A percentile compares a stretch with the other conserved stretches of the same genome.
Evolutionary conservation across 495 filamentous ascomycete genomes (phyloP).

Genomic region (Penicillium ucsense): DNA sequence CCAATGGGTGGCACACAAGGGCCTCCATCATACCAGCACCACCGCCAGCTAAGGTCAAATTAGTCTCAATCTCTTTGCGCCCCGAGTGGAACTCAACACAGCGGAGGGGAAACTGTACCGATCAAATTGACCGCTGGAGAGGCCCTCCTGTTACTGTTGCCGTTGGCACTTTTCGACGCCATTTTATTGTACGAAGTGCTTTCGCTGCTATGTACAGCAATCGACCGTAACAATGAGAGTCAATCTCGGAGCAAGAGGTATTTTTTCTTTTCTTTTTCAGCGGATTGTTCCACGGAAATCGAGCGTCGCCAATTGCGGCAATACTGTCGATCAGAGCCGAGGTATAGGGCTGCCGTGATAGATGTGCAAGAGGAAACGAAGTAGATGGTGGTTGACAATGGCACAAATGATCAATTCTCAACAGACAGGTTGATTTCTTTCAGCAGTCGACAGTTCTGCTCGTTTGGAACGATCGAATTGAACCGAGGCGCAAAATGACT

Average conservation of each 20-base stretch:
- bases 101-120: conserved; percentile 41
- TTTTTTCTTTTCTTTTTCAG: background rate
- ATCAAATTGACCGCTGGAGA: conserved; percentile 90
- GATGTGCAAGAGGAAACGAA: conserved; percentile 2
- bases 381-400: background rate
- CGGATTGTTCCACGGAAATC: background rate
- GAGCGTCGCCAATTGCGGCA: background rate
- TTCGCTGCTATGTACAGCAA: too few species aligned
- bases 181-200: conserved; percentile 24
- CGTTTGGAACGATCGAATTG: background rate
- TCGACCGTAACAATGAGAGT: too few species aligned
- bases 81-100: background rate
- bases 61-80: conserved; percentile 14
- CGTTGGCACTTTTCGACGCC: conserved; percentile 52
- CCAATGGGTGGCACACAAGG: conserved; percentile 92
- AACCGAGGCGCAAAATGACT: conserved; percentile 7
- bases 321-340: conserved; percentile 16
- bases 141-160: conserved; percentile 61
- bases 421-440: background rate
- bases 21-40: conserved; percentile 99
- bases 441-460: background rate
- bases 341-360: conserved; percentile 19
- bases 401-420: background rate
- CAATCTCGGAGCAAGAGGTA: too few species aligned
- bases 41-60: conserved; percentile 63